These are phyloP conservation scores for Ulmus americana DNA, from an alignment of 331 rosid species.

Conservation along the genomic window DNA sequence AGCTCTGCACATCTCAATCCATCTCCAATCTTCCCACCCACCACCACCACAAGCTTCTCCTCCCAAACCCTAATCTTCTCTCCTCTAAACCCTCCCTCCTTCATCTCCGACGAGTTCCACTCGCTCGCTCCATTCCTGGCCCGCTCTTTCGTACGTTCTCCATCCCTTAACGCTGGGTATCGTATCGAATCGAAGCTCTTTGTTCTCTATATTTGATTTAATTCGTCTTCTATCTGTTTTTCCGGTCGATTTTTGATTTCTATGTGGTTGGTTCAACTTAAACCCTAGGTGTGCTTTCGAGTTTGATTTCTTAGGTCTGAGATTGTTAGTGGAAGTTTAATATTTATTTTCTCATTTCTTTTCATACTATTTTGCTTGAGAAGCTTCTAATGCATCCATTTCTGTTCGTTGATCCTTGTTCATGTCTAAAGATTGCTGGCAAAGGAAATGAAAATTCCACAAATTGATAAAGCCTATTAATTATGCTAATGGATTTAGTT, in stretches of 20 bases:
- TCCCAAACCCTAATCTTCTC: slow-evolving; percentile 13
- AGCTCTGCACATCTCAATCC: slow-evolving; percentile 26
- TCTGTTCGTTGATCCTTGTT: background rate
- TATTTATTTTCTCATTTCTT: background rate
- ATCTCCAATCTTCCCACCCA: slow-evolving; percentile 17
- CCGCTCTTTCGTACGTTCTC: slow-evolving; percentile 53
- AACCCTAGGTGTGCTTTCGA: background rate
- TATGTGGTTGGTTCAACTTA: background rate
- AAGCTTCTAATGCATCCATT: background rate
- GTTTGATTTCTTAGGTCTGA: background rate
- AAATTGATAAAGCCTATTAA: background rate
- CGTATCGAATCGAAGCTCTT: slow-evolving; percentile 13
- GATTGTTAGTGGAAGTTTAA: background rate
- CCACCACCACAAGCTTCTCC: slow-evolving; percentile 3
- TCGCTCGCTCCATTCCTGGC: slow-evolving; percentile 5
- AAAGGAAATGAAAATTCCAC: too few relatives aligned
- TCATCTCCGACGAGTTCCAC: slow-evolving; percentile 9
- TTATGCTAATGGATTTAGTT: background rate
- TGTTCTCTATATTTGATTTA: background rate
- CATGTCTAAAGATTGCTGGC: background rate
- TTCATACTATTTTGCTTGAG: background rate
- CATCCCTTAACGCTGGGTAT: slow-evolving; percentile 22
- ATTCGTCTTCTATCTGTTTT: background rate
- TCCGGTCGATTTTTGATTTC: background rate
- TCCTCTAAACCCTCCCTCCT: slow-evolving; percentile 23